These are phyloP conservation scores for Backusella psychrophila DNA, from an alignment of 192 early-diverging fungal species.

Conservation along the genomic window DNA sequence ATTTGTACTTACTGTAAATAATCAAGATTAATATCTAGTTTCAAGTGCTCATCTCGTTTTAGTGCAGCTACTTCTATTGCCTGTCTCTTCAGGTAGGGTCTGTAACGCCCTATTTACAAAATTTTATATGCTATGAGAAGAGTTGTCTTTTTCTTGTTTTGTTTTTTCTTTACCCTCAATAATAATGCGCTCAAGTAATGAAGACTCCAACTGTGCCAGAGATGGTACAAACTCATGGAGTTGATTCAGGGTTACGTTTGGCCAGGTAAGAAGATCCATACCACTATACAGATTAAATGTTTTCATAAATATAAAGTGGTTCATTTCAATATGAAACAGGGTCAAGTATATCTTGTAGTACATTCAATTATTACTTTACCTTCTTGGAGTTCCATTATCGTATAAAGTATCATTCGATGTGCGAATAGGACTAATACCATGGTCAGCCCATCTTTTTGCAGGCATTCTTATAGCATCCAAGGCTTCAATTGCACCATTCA, in stretches of 20 bases:
- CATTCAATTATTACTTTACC: slow-evolving; percentile 3
- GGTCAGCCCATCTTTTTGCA: slow-evolving; percentile 53
- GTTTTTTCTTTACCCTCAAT: slow-evolving; percentile 48
- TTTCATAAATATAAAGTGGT: background rate
- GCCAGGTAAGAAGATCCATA: slow-evolving; percentile 47
- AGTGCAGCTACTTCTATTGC: slow-evolving; percentile 58
- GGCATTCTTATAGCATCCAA: slow-evolving; percentile 47
- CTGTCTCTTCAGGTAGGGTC: slow-evolving; percentile 65
- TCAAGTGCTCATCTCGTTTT: slow-evolving; percentile 64
- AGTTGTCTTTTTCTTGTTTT: background rate
- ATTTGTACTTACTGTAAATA: slow-evolving; percentile 48
- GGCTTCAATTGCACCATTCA: slow-evolving; percentile 46
- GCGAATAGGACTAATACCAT: slow-evolving; percentile 25
- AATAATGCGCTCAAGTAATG: slow-evolving; percentile 51
- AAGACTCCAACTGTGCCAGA: slow-evolving; percentile 48
- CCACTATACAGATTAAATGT: slow-evolving; percentile 34
- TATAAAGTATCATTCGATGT: background rate
- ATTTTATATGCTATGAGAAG: background rate
- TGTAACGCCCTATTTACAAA: slow-evolving; percentile 51
- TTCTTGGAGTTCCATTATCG: slow-evolving; percentile 24
- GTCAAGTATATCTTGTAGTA: background rate
- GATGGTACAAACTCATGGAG: slow-evolving; percentile 54
- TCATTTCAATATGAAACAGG: background rate
- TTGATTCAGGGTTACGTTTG: slow-evolving; percentile 42
- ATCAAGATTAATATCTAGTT: slow-evolving; percentile 61